phyloP scores from a whole-genome alignment of 345 rosid species.

The Citrus maxima region DNA sequence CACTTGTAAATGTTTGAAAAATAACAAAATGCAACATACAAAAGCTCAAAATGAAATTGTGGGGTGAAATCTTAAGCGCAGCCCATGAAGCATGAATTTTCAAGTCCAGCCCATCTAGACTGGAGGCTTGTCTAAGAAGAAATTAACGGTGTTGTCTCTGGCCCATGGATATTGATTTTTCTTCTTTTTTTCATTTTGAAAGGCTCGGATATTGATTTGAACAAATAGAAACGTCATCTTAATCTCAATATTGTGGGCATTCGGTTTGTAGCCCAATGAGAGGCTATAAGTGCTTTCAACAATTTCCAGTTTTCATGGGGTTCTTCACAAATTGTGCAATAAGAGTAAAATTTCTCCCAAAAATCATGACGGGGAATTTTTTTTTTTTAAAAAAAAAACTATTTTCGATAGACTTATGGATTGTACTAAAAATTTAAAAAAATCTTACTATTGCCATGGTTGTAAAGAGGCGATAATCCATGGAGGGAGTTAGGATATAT shows the following conservation, averaged over 20 bases:
- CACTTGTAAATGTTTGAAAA: no score
- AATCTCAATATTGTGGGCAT: background rate
- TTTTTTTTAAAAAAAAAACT: no score
- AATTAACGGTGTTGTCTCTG: no score
- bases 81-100: background rate
- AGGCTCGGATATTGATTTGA: background rate
- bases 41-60: background rate
- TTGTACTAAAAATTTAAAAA: no score
- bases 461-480: background rate
- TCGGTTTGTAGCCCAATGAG: no score
- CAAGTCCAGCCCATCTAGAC: background rate
- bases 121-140: background rate
- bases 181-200: no score
- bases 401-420: no score
- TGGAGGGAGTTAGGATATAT: background rate
- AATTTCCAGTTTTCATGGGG: no score
- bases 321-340: no score
- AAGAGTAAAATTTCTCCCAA: no score
- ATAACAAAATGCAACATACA: no score
- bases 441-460: background rate
- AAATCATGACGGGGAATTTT: rapidly evolving
- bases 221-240: background rate
- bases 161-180: background rate
- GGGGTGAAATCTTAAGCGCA: background rate
- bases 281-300: no score